phyloP scores from a whole-genome alignment of 257 asterid genomes.

The Solanum okadae region DNA sequence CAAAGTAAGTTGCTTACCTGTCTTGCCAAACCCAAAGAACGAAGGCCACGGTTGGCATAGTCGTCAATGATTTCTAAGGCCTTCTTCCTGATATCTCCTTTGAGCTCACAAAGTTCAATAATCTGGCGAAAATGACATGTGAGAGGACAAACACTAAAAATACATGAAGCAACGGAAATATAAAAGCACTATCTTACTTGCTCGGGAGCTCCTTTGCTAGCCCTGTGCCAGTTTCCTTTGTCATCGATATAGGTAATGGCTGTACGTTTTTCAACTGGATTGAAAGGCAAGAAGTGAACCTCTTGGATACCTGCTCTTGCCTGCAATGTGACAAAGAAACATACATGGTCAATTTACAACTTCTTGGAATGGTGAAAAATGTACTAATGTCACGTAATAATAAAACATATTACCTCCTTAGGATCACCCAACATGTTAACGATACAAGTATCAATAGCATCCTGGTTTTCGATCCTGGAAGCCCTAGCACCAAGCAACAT shows the following conservation, averaged over 20 bases:
- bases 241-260: conserved; percentile 68
- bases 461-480: conserved; percentile 78
- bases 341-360: not conserved
- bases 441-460: conserved; percentile 84
- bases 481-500: conserved; percentile 67
- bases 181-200: conserved; percentile 31
- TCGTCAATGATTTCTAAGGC: conserved; percentile 56
- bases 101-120: conserved; percentile 65
- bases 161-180: not conserved
- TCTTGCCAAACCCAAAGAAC: conserved; percentile 69
- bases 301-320: conserved; percentile 76
- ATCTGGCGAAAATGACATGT: conserved; percentile 26
- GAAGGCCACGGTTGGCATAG: conserved; percentile 85
- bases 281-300: conserved; percentile 86
- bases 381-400: not conserved
- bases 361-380: not conserved
- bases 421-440: conserved; percentile 74
- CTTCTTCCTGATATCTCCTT: conserved; percentile 43
- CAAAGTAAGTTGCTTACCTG: conserved; percentile 25
- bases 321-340: conserved; percentile 13
- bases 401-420: conserved; percentile 36
- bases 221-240: conserved; percentile 60
- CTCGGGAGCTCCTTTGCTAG: conserved; percentile 95
- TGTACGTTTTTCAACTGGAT: conserved; percentile 83
- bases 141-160: not conserved